phyloP scores from a whole-genome alignment of 176 grass and related monocot genomes.

The Pontederia paniculata region DNA sequence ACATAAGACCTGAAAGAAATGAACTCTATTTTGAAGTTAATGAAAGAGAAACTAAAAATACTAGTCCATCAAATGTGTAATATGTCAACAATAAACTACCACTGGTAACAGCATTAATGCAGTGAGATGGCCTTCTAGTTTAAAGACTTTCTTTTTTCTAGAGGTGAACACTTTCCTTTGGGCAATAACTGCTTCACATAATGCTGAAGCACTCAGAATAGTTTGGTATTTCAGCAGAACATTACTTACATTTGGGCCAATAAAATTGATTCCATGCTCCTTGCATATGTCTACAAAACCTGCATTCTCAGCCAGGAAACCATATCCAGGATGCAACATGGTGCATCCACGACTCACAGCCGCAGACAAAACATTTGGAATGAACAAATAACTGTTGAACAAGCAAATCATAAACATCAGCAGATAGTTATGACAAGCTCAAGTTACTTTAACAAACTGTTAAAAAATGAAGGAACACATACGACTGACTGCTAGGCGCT shows the following conservation, averaged over 20 bases:
- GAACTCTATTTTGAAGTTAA: no score
- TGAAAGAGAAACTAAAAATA: no score
- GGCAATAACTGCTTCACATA: no score
- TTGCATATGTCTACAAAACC: slow-evolving; percentile 44
- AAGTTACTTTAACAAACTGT: background rate
- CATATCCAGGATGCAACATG: slow-evolving; percentile 47
- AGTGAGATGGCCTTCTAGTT: no score
- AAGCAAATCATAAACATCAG: background rate
- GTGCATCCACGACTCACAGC: slow-evolving; percentile 37
- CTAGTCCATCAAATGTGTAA: no score
- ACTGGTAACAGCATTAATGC: no score
- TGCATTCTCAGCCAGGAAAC: slow-evolving; percentile 46
- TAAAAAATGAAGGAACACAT: slow-evolving; percentile 16
- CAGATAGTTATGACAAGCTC: background rate
- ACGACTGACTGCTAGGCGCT: slow-evolving; percentile 9
- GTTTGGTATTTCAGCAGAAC: background rate
- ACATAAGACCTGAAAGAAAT: no score
- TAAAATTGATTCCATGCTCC: slow-evolving; percentile 37
- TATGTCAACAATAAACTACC: no score
- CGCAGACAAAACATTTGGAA: slow-evolving; percentile 36
- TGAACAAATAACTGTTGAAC: slow-evolving; percentile 32
- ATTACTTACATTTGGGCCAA: slow-evolving; percentile 36
- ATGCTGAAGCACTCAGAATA: no score
- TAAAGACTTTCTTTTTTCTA: no score
- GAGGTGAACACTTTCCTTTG: no score